Percentiles rank a stretch among this genome's conserved stretches.
These are phyloP conservation scores for Penicillium maclennaniae DNA, from an alignment of 495 filamentous ascomycete genomes.

Conservation along the genomic window DNA sequence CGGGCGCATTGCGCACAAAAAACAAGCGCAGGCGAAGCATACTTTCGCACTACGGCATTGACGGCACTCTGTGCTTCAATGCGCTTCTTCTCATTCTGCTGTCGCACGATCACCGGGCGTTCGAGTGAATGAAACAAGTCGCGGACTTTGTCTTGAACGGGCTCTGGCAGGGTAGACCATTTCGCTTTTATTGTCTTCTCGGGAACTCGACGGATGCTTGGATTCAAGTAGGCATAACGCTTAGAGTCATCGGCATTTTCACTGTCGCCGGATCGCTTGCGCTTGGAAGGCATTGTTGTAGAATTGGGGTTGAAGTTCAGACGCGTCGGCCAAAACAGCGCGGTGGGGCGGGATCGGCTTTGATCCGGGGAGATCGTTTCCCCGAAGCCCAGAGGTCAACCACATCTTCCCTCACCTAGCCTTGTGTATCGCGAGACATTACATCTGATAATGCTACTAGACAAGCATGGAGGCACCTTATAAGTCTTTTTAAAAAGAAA, in stretches of 20 bases:
- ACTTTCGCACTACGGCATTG: conserved; percentile 47
- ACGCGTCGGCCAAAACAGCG: background rate
- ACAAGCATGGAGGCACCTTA: no score
- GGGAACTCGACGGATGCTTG: conserved; percentile 49
- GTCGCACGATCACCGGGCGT: conserved; percentile 51
- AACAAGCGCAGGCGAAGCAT: background rate
- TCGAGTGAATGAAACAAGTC: conserved; percentile 52
- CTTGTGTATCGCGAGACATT: no score
- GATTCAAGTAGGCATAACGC: conserved; percentile 44
- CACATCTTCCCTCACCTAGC: no score
- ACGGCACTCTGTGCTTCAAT: conserved; percentile 54
- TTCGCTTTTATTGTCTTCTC: conserved; percentile 54
- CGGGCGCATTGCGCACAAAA: background rate
- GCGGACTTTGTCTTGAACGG: conserved; percentile 48
- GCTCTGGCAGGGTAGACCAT: conserved; percentile 54
- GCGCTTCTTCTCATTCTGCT: conserved; percentile 52
- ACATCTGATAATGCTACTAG: no score
- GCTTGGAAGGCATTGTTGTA: conserved; percentile 34
- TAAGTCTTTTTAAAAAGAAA: no score
- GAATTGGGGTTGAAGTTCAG: background rate
- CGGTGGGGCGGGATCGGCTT: background rate
- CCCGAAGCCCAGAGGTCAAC: background rate
- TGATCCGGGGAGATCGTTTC: background rate
- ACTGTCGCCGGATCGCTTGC: conserved; percentile 29
- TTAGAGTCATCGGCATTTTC: conserved; percentile 24